Conservation (phyloP, 805 yeast genomes). For the Hanseniaspora guilliermondii region DNA sequence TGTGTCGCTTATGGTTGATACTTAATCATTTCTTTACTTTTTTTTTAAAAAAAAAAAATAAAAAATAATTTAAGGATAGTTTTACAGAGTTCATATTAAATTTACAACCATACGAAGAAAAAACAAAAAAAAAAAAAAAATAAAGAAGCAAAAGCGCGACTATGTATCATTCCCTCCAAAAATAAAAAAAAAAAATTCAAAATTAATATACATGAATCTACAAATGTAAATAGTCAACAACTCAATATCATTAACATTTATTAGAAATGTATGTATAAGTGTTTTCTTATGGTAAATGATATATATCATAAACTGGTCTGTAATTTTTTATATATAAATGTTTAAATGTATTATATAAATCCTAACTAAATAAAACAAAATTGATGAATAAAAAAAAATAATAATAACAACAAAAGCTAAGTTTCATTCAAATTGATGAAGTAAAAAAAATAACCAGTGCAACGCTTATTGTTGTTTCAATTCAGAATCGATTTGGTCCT, state of each 20-base stretch:
- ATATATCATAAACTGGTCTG: no score
- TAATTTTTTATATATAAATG: no score
- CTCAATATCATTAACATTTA: no score
- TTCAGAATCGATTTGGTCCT: conserved; percentile 5
- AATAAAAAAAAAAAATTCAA: not conserved
- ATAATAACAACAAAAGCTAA: no score
- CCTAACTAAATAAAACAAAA: not conserved
- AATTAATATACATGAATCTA: not conserved
- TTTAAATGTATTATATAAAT: not conserved
- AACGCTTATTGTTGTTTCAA: not conserved
- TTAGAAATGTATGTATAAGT: no score
- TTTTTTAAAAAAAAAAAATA: no score
- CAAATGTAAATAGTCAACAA: no score
- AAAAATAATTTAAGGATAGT: not conserved
- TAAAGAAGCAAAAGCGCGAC: not conserved
- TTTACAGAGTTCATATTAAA: no score
- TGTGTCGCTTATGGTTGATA: not conserved
- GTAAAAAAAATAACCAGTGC: not conserved
- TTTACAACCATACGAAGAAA: not conserved
- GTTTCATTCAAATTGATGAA: not conserved
- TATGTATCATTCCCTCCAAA: not conserved
- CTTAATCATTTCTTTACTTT: not conserved
- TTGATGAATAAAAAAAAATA: not conserved
- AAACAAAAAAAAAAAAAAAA: no score
- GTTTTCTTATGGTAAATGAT: no score